Percentiles rank a stretch among this genome's conserved stretches.
phyloP scores from a whole-genome alignment of 805 yeast species.

The Cyberlindnera nakhonratchasimensis region DNA sequence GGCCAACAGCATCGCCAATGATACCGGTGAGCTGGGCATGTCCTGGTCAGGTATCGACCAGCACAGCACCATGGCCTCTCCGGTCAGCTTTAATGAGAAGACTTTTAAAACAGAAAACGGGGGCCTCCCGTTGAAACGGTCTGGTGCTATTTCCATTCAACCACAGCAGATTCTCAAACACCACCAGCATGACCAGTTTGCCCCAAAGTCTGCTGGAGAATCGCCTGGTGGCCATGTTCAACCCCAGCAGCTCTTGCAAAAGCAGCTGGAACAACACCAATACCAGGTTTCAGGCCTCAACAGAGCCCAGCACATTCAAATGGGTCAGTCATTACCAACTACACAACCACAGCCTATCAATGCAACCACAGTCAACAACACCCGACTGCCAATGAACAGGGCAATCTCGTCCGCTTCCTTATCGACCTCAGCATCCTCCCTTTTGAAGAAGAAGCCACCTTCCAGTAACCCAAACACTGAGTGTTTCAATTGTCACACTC shows the following conservation, averaged over 20 bases:
- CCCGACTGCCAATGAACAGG: neutral
- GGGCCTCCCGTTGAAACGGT: slow-evolving; percentile 5
- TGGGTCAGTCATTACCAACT: slow-evolving; percentile 15
- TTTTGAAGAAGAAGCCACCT: slow-evolving; percentile 25
- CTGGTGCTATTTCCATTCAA: slow-evolving; percentile 13
- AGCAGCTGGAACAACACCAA: slow-evolving; percentile 14
- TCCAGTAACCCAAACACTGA: slow-evolving; percentile 29
- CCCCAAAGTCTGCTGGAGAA: neutral
- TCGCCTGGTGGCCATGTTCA: slow-evolving; percentile 11
- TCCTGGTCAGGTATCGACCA: slow-evolving; percentile 35
- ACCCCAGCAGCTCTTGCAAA: slow-evolving; percentile 18
- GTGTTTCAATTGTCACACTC: slow-evolving; percentile 87
- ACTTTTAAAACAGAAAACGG: slow-evolving; percentile 14
- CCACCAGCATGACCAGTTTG: slow-evolving; percentile 7
- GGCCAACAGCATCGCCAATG: slow-evolving; percentile 12
- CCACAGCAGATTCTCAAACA: slow-evolving; percentile 15
- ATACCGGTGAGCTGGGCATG: slow-evolving; percentile 38
- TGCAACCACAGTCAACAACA: neutral
- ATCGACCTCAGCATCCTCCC: slow-evolving; percentile 21
- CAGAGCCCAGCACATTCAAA: slow-evolving; percentile 4
- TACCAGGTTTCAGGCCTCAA: neutral
- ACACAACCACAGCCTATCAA: slow-evolving; percentile 8
- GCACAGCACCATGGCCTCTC: slow-evolving; percentile 25
- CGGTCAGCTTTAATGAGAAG: slow-evolving; percentile 16
- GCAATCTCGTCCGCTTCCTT: slow-evolving; percentile 14